Evolutionary conservation across 1,284 basidiomycete genomes (phyloP).

Genomic region (Wolfiporia cocos): DNA sequence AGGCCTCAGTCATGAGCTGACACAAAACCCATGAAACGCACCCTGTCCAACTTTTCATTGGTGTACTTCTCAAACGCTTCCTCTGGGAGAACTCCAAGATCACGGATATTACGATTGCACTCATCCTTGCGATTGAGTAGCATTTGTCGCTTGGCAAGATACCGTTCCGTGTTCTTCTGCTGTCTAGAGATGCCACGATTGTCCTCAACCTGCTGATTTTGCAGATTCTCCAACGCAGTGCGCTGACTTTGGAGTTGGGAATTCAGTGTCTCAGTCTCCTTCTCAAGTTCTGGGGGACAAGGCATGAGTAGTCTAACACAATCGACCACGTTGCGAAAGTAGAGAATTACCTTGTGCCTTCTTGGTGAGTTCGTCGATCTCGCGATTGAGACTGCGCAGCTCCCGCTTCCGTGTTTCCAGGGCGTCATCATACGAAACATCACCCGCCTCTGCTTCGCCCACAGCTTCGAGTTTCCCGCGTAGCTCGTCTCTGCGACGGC

Average conservation of each 20-base stretch:
- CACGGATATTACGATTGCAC: constrained; percentile 90
- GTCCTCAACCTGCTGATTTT: constrained; percentile 82
- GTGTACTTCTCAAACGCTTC: constrained; percentile 97
- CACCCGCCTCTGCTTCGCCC: constrained; percentile 60
- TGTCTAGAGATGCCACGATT: constrained; percentile 80
- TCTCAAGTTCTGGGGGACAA: constrained; percentile 46
- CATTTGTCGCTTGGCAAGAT: constrained; percentile 88
- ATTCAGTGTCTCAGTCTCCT: constrained; percentile 63
- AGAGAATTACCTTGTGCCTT: constrained; percentile 51
- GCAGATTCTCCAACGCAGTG: constrained; percentile 66
- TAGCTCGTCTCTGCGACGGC: constrained; percentile 75
- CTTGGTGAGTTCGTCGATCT: constrained; percentile 37
- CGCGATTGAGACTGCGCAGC: constrained; percentile 36
- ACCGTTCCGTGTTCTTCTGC: constrained; percentile 93
- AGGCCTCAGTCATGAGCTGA: constrained; percentile 2
- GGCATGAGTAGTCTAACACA: constrained; percentile 6
- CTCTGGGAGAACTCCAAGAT: constrained; percentile 93
- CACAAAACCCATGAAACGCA: constrained; percentile 24
- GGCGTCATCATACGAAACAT: constrained; percentile 52
- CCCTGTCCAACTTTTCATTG: constrained; percentile 76
- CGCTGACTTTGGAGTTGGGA: constrained; percentile 62
- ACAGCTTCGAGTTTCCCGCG: constrained; percentile 72
- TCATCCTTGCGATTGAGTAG: constrained; percentile 83
- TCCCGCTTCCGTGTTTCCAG: constrained; percentile 68
- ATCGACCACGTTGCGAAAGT: not conserved